phyloP scores from a whole-genome alignment of 1,284 basidiomycete species.

The Leccinum colubrinum region DNA sequence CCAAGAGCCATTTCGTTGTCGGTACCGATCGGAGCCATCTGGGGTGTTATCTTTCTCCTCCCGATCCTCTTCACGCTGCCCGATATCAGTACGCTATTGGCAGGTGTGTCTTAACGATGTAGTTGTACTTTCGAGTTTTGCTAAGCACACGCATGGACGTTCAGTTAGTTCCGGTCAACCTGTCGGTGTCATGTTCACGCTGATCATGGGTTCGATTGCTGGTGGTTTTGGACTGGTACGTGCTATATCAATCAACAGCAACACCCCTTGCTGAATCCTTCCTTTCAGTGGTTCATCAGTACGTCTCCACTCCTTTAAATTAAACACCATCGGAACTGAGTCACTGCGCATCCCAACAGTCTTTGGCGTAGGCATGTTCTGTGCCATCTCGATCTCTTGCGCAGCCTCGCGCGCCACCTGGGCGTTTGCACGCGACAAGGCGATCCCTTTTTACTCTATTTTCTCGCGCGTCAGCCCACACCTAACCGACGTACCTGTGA shows the following conservation, averaged over 20 bases:
- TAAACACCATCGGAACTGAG: no score
- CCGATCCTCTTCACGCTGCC: constrained; percentile 69
- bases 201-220: constrained; percentile 57
- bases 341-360: constrained; percentile 31
- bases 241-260: not conserved
- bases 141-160: constrained; percentile 19
- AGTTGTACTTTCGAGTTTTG: not conserved
- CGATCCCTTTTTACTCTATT: constrained; percentile 54
- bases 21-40: constrained; percentile 58
- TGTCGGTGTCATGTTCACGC: constrained; percentile 63
- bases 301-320: constrained; percentile 13
- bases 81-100: constrained; percentile 52
- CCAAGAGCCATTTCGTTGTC: constrained; percentile 61
- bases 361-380: constrained; percentile 55
- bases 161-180: constrained; percentile 61
- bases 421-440: constrained; percentile 70
- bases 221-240: constrained; percentile 63
- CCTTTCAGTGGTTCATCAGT: constrained; percentile 46
- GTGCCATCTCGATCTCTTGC: constrained; percentile 59
- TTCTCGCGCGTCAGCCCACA: constrained; percentile 48
- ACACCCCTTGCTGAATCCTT: not conserved
- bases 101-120: constrained; percentile 34
- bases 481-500: constrained; percentile 46
- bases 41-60: constrained; percentile 62
- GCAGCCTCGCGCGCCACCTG: constrained; percentile 67